Conservation (phyloP, 1,284 basidiomycete genomes). For the Cutaneotrichosporon sp. region DNA sequence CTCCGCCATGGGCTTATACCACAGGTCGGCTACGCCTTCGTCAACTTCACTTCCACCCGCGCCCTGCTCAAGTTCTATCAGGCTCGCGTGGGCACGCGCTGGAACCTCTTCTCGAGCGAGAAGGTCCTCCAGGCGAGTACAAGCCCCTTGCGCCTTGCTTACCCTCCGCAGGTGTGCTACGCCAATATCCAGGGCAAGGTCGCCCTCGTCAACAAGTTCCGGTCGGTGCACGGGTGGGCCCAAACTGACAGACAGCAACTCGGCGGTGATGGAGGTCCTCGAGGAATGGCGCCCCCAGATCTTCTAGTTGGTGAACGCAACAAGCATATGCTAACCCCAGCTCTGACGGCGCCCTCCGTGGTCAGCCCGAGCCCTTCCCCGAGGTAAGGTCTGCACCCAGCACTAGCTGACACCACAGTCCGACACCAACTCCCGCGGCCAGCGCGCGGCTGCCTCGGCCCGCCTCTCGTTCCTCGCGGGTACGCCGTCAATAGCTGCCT, state of each 20-base stretch:
- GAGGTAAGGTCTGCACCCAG: not conserved
- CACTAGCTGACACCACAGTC: conserved; percentile 13
- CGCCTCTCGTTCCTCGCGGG: conserved; percentile 15
- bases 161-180: conserved; percentile 44
- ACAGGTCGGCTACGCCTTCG: conserved; percentile 53
- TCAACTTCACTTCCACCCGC: conserved; percentile 45
- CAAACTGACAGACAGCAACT: too few species aligned
- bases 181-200: conserved; percentile 53
- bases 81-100: conserved; percentile 47
- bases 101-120: conserved; percentile 53
- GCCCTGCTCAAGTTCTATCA: conserved; percentile 44
- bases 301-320: conserved; percentile 40
- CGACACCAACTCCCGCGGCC: conserved; percentile 15
- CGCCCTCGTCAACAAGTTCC: conserved; percentile 51
- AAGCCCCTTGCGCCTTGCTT: not conserved
- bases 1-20: too few species aligned
- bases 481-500: not conserved
- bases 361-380: conserved; percentile 26
- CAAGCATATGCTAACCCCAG: conserved; percentile 21
- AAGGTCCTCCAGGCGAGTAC: conserved; percentile 50
- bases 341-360: conserved; percentile 40
- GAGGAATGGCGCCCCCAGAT: conserved; percentile 52
- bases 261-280: conserved; percentile 48
- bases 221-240: too few species aligned
- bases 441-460: conserved; percentile 6